These are phyloP conservation scores for Colletotrichum salicis DNA, from an alignment of 2,329 filamentous ascomycete genomes.

Conservation along the genomic window DNA sequence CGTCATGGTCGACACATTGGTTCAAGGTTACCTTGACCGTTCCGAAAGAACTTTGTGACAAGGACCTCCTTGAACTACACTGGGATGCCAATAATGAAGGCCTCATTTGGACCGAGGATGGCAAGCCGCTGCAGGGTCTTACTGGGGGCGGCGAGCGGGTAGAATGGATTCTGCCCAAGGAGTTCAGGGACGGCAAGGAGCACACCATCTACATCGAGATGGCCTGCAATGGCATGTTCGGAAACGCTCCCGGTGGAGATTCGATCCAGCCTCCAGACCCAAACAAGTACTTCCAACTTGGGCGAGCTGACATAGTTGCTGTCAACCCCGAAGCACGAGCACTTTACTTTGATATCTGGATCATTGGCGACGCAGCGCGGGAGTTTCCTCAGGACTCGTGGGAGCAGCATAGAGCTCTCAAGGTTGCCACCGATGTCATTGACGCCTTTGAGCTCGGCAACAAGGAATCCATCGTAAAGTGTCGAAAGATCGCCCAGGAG, in stretches of 20 bases:
- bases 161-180: slow-evolving; percentile 89
- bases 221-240: slow-evolving; percentile 99
- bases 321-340: slow-evolving; percentile 87
- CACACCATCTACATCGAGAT: slow-evolving; percentile 97
- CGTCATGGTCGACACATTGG: slow-evolving; percentile 98
- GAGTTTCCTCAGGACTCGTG: slow-evolving; percentile 91
- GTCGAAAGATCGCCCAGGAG: slow-evolving; percentile 82
- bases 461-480: slow-evolving; percentile 80
- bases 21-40: slow-evolving; percentile 86
- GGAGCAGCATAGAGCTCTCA: slow-evolving; percentile 87
- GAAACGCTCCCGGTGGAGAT: slow-evolving; percentile 86
- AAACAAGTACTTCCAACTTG: slow-evolving; percentile 82
- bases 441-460: slow-evolving; percentile 86
- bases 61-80: slow-evolving; percentile 90
- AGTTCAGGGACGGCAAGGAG: slow-evolving; percentile 84
- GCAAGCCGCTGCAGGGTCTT: slow-evolving; percentile 89
- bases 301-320: slow-evolving; percentile 85
- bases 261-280: slow-evolving; percentile 88
- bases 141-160: slow-evolving; percentile 89
- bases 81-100: slow-evolving; percentile 97
- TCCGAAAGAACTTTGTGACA: slow-evolving; percentile 76
- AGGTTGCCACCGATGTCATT: slow-evolving; percentile 88
- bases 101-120: slow-evolving; percentile 91
- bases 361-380: slow-evolving; percentile 89
- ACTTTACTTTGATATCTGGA: slow-evolving; percentile 93